Base-by-base conservation (phyloP, 1,139 yeast genomes). In the Saccharomyces hybrid region DNA sequence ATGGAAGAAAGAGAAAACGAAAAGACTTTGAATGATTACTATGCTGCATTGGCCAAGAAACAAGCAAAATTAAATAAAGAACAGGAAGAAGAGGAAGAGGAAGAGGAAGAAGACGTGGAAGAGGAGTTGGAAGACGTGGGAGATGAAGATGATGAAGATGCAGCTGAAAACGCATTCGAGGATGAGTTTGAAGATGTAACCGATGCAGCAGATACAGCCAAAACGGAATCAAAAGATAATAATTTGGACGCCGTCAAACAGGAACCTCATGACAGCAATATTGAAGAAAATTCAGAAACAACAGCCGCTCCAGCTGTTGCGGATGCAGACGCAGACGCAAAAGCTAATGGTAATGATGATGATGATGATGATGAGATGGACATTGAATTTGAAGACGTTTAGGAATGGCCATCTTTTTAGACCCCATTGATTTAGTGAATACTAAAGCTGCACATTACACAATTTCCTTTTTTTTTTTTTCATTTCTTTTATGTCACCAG, bases 11-110 rank as follows among this genome's bases (percentile, higher is more conserved):
- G 75, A 64, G 83, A 80, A 61, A 81, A 80, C 9, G 84, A 80
- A 66, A 80, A 80, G 62, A 82, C 82, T 1, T 75, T 81, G 71
- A 82, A 82, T 1, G 83, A 82, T 23, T 81, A 80, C 63, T 81
- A 81, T 61, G 82, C 83, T 3, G 77, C 79, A 56, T 74, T 80
- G 68, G 84, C 84, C 0, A 78, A 78, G 62, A 73, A 76, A 56
- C 82, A 79, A 56, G 80, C 77, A 2, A 73, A 74, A 38, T 80
- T 78, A 47, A 79, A 74, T 16, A 80, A 77, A 11, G 78, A 75
- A 16, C 78, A 76, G 5, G 79, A 75, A 13, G 80, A 73, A 14
- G 74, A 73, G 46, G 77, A 71, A 25, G 78, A 73, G 16, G 76
- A 70, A 49, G 76, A 19, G 1, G 60, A 52, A 19, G 58, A 55